phyloP scores from a whole-genome alignment of 2,329 filamentous ascomycete genomes.

The Fusarium beomiforme region DNA sequence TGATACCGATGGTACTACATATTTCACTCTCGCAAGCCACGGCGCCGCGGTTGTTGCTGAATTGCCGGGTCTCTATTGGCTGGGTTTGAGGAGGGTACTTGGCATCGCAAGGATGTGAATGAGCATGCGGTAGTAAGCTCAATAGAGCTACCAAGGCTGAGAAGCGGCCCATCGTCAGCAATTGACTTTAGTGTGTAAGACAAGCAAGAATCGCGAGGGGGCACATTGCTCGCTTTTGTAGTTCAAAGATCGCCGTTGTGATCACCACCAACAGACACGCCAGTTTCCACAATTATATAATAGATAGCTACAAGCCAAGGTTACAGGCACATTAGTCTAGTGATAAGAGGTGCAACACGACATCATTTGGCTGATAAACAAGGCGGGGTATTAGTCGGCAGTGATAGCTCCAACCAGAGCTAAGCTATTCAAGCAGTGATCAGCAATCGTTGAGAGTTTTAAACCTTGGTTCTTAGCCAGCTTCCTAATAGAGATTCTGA shows the following conservation, averaged over 20 bases:
- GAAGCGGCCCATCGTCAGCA: background rate
- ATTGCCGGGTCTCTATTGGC: constrained; percentile 2
- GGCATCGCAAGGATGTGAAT: constrained; percentile 8
- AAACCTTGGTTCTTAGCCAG: constrained; percentile 4
- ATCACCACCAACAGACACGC: background rate
- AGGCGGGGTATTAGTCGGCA: constrained; percentile 8
- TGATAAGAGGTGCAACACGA: background rate
- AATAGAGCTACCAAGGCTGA: constrained; percentile 2
- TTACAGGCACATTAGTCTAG: background rate
- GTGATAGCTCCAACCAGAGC: background rate
- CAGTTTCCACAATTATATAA: background rate
- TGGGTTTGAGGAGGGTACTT: constrained; percentile 21
- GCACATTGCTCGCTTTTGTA: background rate
- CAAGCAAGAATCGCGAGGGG: no score
- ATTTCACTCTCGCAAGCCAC: constrained; percentile 69
- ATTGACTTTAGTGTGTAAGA: no score
- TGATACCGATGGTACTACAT: constrained; percentile 68
- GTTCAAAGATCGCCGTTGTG: background rate
- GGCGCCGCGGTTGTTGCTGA: constrained; percentile 57
- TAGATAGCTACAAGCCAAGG: background rate
- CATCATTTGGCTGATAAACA: background rate
- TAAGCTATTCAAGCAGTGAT: constrained; percentile 22
- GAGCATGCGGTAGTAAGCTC: constrained; percentile 2
- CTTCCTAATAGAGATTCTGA: constrained; percentile 19
- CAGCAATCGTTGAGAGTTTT: background rate